phyloP scores from a whole-genome alignment of 345 rosid species.

The Eucalyptus tenuipes region DNA sequence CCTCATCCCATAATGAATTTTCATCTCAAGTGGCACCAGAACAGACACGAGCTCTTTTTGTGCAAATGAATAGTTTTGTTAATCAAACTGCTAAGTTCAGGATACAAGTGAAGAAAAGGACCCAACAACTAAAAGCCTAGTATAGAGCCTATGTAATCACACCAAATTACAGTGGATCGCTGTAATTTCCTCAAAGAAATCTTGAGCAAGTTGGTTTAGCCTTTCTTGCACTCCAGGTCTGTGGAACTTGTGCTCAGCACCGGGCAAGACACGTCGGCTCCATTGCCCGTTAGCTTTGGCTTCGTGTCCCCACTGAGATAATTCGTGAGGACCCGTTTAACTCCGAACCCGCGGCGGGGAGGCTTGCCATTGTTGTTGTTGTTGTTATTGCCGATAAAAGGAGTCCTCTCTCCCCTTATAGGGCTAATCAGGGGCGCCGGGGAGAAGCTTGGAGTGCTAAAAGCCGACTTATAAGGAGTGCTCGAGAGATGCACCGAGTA shows the following conservation, averaged over 20 bases:
- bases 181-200: neutral
- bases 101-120: neutral
- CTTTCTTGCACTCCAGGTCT: slow-evolving; percentile 8
- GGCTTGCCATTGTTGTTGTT: slow-evolving; percentile 22
- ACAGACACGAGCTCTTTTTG: neutral
- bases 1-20: neutral
- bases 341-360: slow-evolving; percentile 79
- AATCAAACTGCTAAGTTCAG: neutral
- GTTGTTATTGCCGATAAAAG: slow-evolving; percentile 32
- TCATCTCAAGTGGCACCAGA: neutral
- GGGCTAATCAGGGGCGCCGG: slow-evolving; percentile 62
- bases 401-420: slow-evolving; percentile 51
- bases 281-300: slow-evolving; percentile 36
- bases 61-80: neutral
- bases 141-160: neutral
- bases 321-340: slow-evolving; percentile 58
- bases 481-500: slow-evolving; percentile 39
- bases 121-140: neutral
- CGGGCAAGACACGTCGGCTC: slow-evolving; percentile 23
- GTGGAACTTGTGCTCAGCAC: neutral
- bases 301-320: slow-evolving; percentile 74
- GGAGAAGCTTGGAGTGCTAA: slow-evolving; percentile 60
- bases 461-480: slow-evolving; percentile 62
- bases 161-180: neutral
- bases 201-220: neutral